These are phyloP conservation scores for Pichia gijzeniarum DNA, from an alignment of 805 yeast genomes.

Conservation along the genomic window DNA sequence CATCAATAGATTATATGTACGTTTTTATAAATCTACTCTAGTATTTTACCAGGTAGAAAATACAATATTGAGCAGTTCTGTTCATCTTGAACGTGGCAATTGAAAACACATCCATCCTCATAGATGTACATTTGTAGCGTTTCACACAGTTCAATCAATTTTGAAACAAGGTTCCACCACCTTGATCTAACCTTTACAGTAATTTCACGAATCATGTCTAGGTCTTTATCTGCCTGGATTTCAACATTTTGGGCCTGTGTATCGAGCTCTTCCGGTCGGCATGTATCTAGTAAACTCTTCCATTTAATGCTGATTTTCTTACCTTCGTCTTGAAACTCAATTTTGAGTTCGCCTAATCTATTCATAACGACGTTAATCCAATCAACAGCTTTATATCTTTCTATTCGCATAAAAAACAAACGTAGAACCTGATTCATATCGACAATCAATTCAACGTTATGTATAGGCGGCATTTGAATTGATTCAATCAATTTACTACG, in stretches of 20 bases:
- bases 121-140: conserved; percentile 51
- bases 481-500: conserved; percentile 46
- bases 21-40: conserved; percentile 1
- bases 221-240: conserved; percentile 2
- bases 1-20: conserved; percentile 13
- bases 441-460: conserved; percentile 50
- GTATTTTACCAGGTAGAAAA: conserved; percentile 34
- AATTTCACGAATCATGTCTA: conserved; percentile 26
- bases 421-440: conserved; percentile 43
- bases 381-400: conserved; percentile 54
- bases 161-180: conserved; percentile 66
- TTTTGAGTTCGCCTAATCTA: conserved; percentile 42
- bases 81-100: conserved; percentile 58
- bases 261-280: conserved; percentile 20
- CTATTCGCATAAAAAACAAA: conserved; percentile 53
- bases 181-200: conserved; percentile 47
- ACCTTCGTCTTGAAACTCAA: conserved; percentile 50
- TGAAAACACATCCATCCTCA: conserved; percentile 50
- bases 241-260: conserved; percentile 4
- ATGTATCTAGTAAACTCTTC: conserved; percentile 36
- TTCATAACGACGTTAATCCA: conserved; percentile 45
- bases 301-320: conserved; percentile 50
- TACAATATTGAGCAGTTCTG: conserved; percentile 61
- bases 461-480: conserved; percentile 58
- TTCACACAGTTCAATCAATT: conserved; percentile 54